These are phyloP conservation scores for Schoenoplectus tabernaemontani DNA, from an alignment of 202 grass and related monocot genomes.

Conservation along the genomic window DNA sequence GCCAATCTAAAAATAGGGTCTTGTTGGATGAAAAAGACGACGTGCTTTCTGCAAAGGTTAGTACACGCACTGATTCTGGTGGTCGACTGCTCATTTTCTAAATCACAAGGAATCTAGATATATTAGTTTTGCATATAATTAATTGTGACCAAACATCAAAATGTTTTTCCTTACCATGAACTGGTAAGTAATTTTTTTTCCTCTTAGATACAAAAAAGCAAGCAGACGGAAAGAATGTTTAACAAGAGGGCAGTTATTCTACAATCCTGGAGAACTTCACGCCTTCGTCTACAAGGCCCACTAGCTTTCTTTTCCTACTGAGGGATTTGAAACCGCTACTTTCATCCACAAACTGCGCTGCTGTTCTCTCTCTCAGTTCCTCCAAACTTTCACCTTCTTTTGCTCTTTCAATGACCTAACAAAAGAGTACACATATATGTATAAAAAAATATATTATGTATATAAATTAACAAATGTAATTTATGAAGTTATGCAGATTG, in stretches of 20 bases:
- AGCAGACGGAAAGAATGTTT: neutral
- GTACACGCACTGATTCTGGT: neutral
- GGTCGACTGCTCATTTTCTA: neutral
- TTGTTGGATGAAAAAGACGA: too few species aligned
- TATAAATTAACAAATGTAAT: too few species aligned
- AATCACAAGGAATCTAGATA: neutral
- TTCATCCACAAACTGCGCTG: conserved; percentile 76
- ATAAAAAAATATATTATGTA: too few species aligned
- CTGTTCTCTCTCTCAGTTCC: conserved; percentile 68
- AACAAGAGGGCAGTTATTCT: conserved; percentile 27
- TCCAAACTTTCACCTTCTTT: conserved; percentile 90
- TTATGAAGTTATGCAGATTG: too few species aligned
- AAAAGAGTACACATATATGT: neutral
- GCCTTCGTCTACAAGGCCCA: conserved; percentile 45
- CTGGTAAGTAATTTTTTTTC: neutral
- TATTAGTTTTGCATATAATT: neutral
- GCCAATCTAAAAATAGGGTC: too few species aligned
- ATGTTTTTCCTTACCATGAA: neutral
- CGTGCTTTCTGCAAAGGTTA: neutral
- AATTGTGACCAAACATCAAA: neutral
- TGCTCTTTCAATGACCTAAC: conserved; percentile 77
- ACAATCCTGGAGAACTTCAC: conserved; percentile 70
- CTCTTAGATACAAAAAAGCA: neutral
- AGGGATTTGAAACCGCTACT: conserved; percentile 50
- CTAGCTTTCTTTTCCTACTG: conserved; percentile 73